Evolutionary conservation across 768 basidiomycete genomes (phyloP).

Genomic region (Coprinellus micaceus): DNA sequence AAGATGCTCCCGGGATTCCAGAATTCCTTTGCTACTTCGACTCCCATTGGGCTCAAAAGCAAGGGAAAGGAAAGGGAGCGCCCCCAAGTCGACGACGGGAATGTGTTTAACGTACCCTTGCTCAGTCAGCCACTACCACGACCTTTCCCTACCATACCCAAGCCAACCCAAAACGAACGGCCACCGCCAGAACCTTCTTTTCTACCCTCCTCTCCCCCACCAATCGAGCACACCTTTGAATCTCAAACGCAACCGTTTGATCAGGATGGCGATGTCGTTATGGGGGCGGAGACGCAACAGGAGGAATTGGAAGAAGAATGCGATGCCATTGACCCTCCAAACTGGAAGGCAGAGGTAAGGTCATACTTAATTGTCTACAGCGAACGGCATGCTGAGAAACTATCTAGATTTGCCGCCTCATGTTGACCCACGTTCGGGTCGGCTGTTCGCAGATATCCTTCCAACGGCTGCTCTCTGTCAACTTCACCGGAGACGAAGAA

Average conservation of each 20-base stretch:
- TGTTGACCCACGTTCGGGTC: slow-evolving; percentile 54
- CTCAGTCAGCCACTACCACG: background rate
- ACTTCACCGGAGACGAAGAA: slow-evolving; percentile 13
- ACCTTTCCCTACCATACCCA: background rate
- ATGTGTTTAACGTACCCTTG: slow-evolving; percentile 11
- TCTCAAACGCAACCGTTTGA: slow-evolving; percentile 10
- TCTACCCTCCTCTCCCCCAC: background rate
- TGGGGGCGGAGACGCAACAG: slow-evolving; percentile 29
- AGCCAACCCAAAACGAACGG: background rate
- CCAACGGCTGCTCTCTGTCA: slow-evolving; percentile 46
- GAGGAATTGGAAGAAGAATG: slow-evolving; percentile 23
- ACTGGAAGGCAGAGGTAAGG: slow-evolving; percentile 56
- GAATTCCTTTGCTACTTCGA: slow-evolving; percentile 46
- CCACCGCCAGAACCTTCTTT: background rate
- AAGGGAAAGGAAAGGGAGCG: slow-evolving; percentile 22
- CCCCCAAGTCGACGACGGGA: slow-evolving; percentile 4
- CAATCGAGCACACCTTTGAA: background rate
- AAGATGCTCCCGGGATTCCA: slow-evolving; percentile 50
- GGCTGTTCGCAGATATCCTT: slow-evolving; percentile 42
- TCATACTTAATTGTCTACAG: background rate
- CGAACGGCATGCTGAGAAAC: background rate
- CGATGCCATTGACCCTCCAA: slow-evolving; percentile 37
- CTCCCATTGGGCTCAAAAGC: slow-evolving; percentile 28
- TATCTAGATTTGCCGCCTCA: slow-evolving; percentile 53
- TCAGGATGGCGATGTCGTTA: slow-evolving; percentile 32